Evolutionary conservation across 768 basidiomycete species (phyloP), one percentile per base, ranked within the genome.

Genomic region (Dacryopinax spathularia): DNA sequence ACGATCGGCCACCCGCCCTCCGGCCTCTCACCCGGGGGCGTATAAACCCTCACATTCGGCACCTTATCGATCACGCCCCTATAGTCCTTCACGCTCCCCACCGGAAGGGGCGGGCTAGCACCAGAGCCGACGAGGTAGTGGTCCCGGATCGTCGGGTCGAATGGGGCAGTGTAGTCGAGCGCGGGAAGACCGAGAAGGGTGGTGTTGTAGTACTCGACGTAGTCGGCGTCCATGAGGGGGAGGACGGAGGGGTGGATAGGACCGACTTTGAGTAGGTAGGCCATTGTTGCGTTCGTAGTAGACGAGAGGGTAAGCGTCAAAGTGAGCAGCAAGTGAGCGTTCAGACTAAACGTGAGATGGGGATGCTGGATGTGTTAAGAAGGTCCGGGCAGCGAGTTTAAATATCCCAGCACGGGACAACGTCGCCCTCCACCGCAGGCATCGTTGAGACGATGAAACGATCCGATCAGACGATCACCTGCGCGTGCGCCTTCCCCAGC

Each of bases 1-100:
- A 88, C 81, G 1, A 82, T 79, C 0, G 86, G 86, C 87, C 87
- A 88, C 18, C 87, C 87, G 0, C 71, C 72, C 1, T 68, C 69
- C 0, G 86, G 85, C 0, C 75, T 68, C 0, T 64, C 41, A 0
- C 82, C 81, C 56, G 79, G 75, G 0, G 88, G 88, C 0, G 83
- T 85, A 69, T 84, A 88, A 2, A 81, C 80, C 33, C 87, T 80
- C 34, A 86, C 77, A 18, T 56, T 56, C 13, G 22, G 22, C 25
- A 27, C 31, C 35, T 78, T 79, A 62, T 79, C 81, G 59, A 82
- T 76, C 25, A 22, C 48, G 3, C 25, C 25, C 20, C 25, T 31
- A n/a, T n/a, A n/a, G 48, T 56, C 48, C 48, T 29, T 25, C 25
- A 5, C 18, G 13, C 13, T 27, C 12, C 80, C 85, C 1, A 88